Percentiles rank a stretch among this genome's conserved stretches.
phyloP scores from a whole-genome alignment of 2,329 filamentous ascomycete species.

The Bipolaris bicolor region DNA sequence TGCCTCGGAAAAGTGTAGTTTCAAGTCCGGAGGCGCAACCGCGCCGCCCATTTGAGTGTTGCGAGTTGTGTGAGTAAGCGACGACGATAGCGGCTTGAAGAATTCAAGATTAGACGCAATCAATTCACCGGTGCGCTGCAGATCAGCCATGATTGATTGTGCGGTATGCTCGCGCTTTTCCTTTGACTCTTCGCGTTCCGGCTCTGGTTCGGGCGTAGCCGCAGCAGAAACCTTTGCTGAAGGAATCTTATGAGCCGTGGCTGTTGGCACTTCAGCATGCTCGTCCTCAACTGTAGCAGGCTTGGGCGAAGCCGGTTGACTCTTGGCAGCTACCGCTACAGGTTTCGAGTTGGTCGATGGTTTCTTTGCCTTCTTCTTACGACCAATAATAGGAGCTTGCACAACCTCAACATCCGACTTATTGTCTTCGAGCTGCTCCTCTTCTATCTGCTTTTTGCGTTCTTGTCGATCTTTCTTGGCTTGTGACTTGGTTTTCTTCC shows the following conservation, averaged over 20 bases:
- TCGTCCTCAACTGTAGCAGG: conserved; percentile 38
- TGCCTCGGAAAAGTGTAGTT: conserved; percentile 48
- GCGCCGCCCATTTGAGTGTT: conserved; percentile 24
- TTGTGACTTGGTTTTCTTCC: conserved; percentile 76
- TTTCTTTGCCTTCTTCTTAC: conserved; percentile 88
- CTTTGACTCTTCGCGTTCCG: conserved; percentile 37
- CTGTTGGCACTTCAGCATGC: conserved; percentile 22
- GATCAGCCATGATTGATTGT: conserved; percentile 48
- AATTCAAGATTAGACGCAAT: conserved; percentile 50
- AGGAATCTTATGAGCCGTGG: conserved; percentile 25
- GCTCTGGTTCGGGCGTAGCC: conserved; percentile 35
- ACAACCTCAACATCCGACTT: conserved; percentile 60
- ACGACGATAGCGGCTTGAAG: conserved; percentile 51
- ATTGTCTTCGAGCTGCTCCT: conserved; percentile 56
- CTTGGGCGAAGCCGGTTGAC: conserved; percentile 40
- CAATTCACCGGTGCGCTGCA: conserved; percentile 49
- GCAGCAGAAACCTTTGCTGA: conserved; percentile 28
- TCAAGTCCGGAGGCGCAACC: conserved; percentile 44
- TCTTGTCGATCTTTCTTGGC: conserved; percentile 76
- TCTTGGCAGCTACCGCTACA: conserved; percentile 29
- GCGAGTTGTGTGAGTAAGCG: conserved; percentile 41
- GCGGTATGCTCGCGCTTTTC: conserved; percentile 41
- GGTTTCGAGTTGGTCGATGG: conserved; percentile 40
- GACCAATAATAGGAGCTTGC: conserved; percentile 74
- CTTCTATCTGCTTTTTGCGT: conserved; percentile 65